phyloP scores from a whole-genome alignment of 768 basidiomycete genomes.

The Macrolepiota fuliginosa region DNA sequence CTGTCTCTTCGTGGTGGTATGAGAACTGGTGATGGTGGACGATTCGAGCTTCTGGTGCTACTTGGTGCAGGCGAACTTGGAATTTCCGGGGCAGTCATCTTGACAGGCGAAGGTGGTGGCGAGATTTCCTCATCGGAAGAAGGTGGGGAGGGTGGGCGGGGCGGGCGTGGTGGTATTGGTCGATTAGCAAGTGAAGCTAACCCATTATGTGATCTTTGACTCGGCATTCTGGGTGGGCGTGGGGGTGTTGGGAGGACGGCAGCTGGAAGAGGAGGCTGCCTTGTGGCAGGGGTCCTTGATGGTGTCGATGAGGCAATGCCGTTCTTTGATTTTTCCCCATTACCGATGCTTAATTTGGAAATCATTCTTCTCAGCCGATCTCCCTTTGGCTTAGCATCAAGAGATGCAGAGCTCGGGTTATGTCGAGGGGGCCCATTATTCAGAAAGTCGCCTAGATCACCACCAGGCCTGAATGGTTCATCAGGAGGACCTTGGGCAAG shows the following conservation, averaged over 20 bases:
- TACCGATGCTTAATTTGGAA: conserved; percentile 64
- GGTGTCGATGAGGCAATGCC: conserved; percentile 10
- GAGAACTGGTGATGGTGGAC: conserved; percentile 9
- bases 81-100: conserved; percentile 2
- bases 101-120: conserved; percentile 18
- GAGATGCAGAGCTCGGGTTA: conserved; percentile 24
- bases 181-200: conserved; percentile 52
- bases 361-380: conserved; percentile 81
- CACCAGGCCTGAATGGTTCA: conserved; percentile 28
- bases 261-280: conserved; percentile 1
- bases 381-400: conserved; percentile 49
- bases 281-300: conserved; percentile 17
- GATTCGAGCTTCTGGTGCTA: background rate
- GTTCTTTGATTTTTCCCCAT: conserved; percentile 33
- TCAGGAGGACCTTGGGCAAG: conserved; percentile 54
- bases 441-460: conserved; percentile 56
- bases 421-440: conserved; percentile 54
- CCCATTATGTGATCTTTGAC: conserved; percentile 29
- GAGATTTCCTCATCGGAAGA: conserved; percentile 35
- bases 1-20: conserved; percentile 13
- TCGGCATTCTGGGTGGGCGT: conserved; percentile 13
- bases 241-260: conserved; percentile 16
- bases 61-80: conserved; percentile 13
- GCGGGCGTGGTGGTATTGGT: conserved; percentile 61
- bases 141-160: conserved; percentile 38